Percentiles rank a stretch among this genome's conserved stretches.
Evolutionary conservation across 345 rosid genomes (phyloP).

Genomic region (Carallia pectinifolia): DNA sequence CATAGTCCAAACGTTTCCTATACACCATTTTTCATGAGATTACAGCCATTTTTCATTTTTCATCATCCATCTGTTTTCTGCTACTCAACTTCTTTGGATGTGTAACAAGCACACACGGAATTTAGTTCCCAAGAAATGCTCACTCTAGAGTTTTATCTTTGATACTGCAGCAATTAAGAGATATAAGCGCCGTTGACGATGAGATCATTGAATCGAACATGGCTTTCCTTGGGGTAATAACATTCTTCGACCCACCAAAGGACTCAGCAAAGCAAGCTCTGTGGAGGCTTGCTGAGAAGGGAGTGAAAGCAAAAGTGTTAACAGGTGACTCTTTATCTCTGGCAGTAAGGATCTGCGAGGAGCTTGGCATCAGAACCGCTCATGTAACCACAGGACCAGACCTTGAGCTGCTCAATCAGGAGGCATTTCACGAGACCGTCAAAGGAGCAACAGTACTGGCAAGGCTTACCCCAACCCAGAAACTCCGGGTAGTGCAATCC

Average conservation of each 20-base stretch:
- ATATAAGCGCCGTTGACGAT: slow-evolving; percentile 23
- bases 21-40: too few relatives aligned
- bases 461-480: slow-evolving; percentile 64
- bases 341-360: slow-evolving; percentile 58
- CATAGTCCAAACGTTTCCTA: too few relatives aligned
- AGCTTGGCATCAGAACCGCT: slow-evolving; percentile 67
- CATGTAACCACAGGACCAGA: slow-evolving; percentile 72
- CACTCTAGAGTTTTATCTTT: background rate
- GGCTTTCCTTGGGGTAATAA: slow-evolving; percentile 60
- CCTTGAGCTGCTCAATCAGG: slow-evolving; percentile 57
- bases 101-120: background rate
- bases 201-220: slow-evolving; percentile 49
- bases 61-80: too few relatives aligned
- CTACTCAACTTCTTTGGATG: background rate
- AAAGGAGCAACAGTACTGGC: slow-evolving; percentile 62
- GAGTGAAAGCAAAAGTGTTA: slow-evolving; percentile 69
- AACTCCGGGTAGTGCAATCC: slow-evolving; percentile 62
- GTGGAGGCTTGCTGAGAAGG: slow-evolving; percentile 66
- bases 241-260: slow-evolving; percentile 72
- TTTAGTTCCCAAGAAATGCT: background rate
- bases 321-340: slow-evolving; percentile 63
- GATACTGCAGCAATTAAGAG: slow-evolving; percentile 33
- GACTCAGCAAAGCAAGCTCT: slow-evolving; percentile 77
- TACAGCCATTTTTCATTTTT: too few relatives aligned
- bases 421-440: slow-evolving; percentile 54